phyloP scores from a whole-genome alignment of 148 eudicot genomes.

The Oxyria digyna region DNA sequence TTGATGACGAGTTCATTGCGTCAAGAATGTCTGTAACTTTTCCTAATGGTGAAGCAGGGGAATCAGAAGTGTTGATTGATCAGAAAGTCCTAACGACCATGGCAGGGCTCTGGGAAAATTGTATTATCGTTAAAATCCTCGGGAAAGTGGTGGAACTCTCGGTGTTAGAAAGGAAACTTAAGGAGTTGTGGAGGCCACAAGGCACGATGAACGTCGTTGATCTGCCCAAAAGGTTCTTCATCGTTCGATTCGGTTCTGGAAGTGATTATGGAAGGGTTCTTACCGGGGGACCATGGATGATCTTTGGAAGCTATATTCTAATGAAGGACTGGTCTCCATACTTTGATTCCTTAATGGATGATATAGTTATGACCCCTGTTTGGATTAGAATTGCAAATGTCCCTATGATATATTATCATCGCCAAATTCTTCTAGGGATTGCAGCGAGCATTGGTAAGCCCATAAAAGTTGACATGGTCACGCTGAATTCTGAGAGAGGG shows the following conservation, averaged over 20 bases:
- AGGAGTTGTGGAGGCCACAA: not conserved
- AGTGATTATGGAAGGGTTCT: not conserved
- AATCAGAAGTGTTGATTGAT: not conserved
- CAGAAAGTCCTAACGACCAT: not conserved
- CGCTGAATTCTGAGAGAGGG: not conserved
- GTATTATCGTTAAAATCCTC: too few species aligned
- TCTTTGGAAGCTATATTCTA: not conserved
- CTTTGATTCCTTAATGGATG: not conserved
- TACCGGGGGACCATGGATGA: not conserved
- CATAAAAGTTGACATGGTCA: not conserved
- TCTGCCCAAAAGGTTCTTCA: too few species aligned
- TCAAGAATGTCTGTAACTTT: too few species aligned
- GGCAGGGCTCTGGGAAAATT: not conserved
- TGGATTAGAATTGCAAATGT: not conserved
- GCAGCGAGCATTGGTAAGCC: not conserved
- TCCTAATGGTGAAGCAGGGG: too few species aligned
- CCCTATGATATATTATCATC: too few species aligned
- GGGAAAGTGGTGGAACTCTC: not conserved
- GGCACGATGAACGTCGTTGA: too few species aligned
- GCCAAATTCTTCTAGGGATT: not conserved
- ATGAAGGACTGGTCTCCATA: not conserved
- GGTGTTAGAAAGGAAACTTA: not conserved
- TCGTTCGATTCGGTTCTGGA: too few species aligned
- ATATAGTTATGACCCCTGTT: not conserved
- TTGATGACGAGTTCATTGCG: too few species aligned